Base-by-base conservation (phyloP, 495 filamentous ascomycete genomes). In the Penicillium subrubescens region DNA sequence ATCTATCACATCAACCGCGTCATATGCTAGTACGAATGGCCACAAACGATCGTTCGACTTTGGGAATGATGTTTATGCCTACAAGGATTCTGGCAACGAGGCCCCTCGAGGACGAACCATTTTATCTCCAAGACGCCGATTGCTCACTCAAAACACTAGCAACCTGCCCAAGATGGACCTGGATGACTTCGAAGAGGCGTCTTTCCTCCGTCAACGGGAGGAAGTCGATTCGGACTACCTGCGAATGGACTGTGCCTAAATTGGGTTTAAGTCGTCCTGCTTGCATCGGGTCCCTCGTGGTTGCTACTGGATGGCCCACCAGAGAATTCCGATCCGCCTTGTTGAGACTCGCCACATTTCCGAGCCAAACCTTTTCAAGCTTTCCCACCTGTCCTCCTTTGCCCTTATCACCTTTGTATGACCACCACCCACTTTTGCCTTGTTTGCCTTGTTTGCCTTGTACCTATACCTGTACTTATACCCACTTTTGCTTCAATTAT, bases 21-120 rank as follows among this genome's bases (percentile, higher is more conserved):
- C 69, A 1, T 62, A 51, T 17, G 46, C 67, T 23, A 31, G 37
- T 46, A n/a, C 34, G 35, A 65, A 66, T 12, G 61, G 66, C 0
- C 70, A 71, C 27, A 77, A 75, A 60, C 68, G 74, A 34, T 21
- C 54, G 3, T 61, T 70, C 25, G 59, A 63, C 37, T 43, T 60
- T 6, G 86, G 88, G 5, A 75, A 83, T 25, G 75, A 80, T 21
- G 82, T 93, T 41, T 84, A 92, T 52, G 76, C 83, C 37, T 66
- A 74, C 10, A 66, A 69, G 7, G 48, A 69, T 29, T 55, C 34
- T 23, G 55, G 65, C 21, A 59, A 61, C 53, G 34, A 53, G 39
- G 15, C 50, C 23, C 54, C 59, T 15, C 37, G 51, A 1, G 72
- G 64, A 35, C 72, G 78, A 8, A 71, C 68, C 7, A 79, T 80